These are phyloP conservation scores for Gracilaria gracilis DNA, from an alignment of 23 red algal genomes.

Conservation along the genomic window DNA sequence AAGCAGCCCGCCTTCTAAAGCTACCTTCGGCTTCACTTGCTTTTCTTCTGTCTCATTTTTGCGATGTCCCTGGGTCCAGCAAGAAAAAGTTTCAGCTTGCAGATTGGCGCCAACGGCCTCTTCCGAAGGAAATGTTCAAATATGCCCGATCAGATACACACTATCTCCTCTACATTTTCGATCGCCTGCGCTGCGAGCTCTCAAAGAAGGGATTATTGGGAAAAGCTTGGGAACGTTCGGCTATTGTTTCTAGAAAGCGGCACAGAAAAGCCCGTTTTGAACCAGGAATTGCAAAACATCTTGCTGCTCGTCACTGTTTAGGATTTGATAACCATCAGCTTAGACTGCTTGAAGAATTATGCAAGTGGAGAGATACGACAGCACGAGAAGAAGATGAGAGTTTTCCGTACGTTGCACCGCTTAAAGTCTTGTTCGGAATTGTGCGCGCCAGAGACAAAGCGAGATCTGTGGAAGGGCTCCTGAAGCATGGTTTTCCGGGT, in stretches of 20 bases:
- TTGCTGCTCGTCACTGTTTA: slow-evolving; percentile 52
- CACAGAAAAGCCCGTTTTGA: slow-evolving; percentile 62
- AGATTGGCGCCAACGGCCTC: slow-evolving; percentile 95
- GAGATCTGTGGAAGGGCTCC: slow-evolving; percentile 38
- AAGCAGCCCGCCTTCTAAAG: slow-evolving; percentile 75
- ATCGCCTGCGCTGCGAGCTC: slow-evolving; percentile 76
- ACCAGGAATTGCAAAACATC: slow-evolving; percentile 38
- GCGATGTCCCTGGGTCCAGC: slow-evolving; percentile 33
- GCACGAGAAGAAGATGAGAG: slow-evolving; percentile 95
- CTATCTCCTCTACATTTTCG: slow-evolving; percentile 95
- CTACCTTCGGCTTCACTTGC: slow-evolving; percentile 72
- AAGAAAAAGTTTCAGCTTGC: slow-evolving; percentile 90
- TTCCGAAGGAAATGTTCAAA: slow-evolving; percentile 79
- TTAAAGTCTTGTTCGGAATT: slow-evolving; percentile 60
- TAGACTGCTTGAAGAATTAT: slow-evolving; percentile 73
- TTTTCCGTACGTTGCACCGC: slow-evolving; percentile 76
- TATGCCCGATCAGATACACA: slow-evolving; percentile 98
- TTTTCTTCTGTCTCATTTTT: slow-evolving; percentile 68
- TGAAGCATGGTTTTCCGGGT: slow-evolving; percentile 52
- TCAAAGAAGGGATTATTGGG: slow-evolving; percentile 39
- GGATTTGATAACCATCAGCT: slow-evolving; percentile 58
- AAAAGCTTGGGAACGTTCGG: slow-evolving; percentile 64
- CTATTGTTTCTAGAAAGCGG: slow-evolving; percentile 51
- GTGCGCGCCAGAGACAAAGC: slow-evolving; percentile 53
- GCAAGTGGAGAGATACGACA: slow-evolving; percentile 83